Evolutionary conservation across 495 filamentous ascomycete species (phyloP).

Genomic region (Neurospora sp.): DNA sequence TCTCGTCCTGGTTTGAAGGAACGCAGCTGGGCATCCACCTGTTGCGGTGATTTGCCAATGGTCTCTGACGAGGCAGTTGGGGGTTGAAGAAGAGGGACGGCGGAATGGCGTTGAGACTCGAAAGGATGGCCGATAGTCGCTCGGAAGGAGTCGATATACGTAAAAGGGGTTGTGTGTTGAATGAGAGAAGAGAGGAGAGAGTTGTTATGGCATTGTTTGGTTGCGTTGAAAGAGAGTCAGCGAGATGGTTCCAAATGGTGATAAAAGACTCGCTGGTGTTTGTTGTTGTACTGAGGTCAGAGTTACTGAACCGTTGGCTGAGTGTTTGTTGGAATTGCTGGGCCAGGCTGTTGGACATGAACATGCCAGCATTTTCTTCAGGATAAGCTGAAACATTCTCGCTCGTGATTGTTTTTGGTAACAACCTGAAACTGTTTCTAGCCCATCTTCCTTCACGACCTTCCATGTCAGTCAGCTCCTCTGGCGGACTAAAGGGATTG

Average conservation of each 20-base stretch:
- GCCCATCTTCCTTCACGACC: background rate
- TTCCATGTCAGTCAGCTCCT: background rate
- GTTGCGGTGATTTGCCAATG: slow-evolving; percentile 7
- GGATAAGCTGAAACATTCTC: background rate
- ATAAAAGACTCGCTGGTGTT: background rate
- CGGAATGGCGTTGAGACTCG: slow-evolving; percentile 13
- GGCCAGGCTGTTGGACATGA: background rate
- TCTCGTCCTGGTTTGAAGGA: slow-evolving; percentile 5
- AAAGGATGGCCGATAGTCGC: slow-evolving; percentile 12
- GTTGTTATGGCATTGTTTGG: background rate
- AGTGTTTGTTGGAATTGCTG: background rate
- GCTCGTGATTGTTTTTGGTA: background rate
- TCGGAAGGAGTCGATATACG: slow-evolving; percentile 8
- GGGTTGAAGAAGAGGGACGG: slow-evolving; percentile 14
- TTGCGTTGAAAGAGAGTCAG: background rate
- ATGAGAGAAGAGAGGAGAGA: slow-evolving; percentile 4
- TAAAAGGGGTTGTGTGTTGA: slow-evolving; percentile 11
- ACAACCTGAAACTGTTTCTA: background rate
- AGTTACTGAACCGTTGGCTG: background rate
- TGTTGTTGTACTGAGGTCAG: background rate
- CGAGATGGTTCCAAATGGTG: background rate
- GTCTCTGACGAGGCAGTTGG: slow-evolving; percentile 6
- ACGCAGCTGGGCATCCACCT: slow-evolving; percentile 12
- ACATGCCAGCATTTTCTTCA: background rate
- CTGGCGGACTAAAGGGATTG: slow-evolving; percentile 2